phyloP scores from a whole-genome alignment of 495 filamentous ascomycete species.

The Xylaria sp. region DNA sequence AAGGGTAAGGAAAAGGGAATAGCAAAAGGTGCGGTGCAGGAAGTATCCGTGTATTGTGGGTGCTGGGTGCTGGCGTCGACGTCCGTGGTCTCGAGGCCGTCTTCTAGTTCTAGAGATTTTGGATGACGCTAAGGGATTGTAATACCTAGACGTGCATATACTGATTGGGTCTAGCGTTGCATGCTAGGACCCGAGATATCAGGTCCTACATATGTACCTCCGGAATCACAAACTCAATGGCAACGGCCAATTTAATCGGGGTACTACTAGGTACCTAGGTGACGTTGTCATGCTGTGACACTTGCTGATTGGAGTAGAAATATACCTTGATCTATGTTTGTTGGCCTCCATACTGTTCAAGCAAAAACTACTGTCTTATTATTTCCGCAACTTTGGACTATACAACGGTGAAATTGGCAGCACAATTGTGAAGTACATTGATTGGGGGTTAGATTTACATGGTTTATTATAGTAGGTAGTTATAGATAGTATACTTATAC shows the following conservation, averaged over 20 bases:
- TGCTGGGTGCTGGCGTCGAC: neutral
- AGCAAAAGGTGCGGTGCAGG: conserved; percentile 2
- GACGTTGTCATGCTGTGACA: neutral
- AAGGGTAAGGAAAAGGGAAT: too few species aligned
- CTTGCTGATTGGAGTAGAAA: neutral
- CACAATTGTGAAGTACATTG: neutral
- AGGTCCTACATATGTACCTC: conserved; percentile 1
- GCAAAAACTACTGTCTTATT: neutral
- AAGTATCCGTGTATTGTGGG: conserved; percentile 11
- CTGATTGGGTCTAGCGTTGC: conserved; percentile 25
- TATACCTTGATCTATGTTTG: neutral
- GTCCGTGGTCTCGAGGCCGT: neutral
- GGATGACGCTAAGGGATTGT: conserved; percentile 7
- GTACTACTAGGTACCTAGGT: too few species aligned
- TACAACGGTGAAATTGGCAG: neutral
- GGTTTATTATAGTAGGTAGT: neutral
- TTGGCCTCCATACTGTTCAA: neutral
- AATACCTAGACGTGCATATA: neutral
- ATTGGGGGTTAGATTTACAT: neutral
- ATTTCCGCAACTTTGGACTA: neutral
- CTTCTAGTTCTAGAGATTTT: conserved; percentile 5
- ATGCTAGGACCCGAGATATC: neutral
- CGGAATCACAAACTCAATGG: neutral
- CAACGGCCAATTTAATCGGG: neutral
- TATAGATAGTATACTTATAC: neutral